These are phyloP conservation scores for Podosphaera aphanis DNA, from an alignment of 2,329 filamentous ascomycete species.

Conservation along the genomic window DNA sequence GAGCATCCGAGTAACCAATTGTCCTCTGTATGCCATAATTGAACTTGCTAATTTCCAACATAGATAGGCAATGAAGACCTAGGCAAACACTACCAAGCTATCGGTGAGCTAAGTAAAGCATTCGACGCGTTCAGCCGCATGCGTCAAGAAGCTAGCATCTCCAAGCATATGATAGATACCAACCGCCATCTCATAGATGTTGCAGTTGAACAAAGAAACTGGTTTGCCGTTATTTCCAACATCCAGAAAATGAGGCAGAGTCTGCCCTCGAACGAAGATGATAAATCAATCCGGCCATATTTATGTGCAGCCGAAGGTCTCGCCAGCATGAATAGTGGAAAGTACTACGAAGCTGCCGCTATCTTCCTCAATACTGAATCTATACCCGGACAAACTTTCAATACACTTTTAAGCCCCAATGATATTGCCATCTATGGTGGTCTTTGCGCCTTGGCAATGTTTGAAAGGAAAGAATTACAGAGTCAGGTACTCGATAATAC, in stretches of 20 bases:
- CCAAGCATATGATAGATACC: constrained; percentile 65
- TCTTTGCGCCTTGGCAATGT: constrained; percentile 70
- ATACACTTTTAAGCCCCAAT: constrained; percentile 54
- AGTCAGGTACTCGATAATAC: constrained; percentile 53
- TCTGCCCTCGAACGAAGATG: constrained; percentile 20
- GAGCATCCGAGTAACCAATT: constrained; percentile 52
- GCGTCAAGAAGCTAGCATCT: constrained; percentile 70
- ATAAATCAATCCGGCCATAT: constrained; percentile 26
- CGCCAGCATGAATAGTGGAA: constrained; percentile 29
- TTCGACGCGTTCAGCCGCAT: constrained; percentile 63
- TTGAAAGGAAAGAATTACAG: constrained; percentile 59
- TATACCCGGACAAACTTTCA: constrained; percentile 31
- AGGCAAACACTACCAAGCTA: constrained; percentile 58
- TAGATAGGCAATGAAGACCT: constrained; percentile 92
- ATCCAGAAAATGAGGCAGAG: constrained; percentile 41
- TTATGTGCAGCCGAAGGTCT: constrained; percentile 34
- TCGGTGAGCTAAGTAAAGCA: constrained; percentile 49
- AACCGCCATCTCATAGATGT: constrained; percentile 56
- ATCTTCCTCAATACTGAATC: constrained; percentile 27
- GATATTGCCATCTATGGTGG: constrained; percentile 85
- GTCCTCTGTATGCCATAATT: not conserved
- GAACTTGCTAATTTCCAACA: not conserved
- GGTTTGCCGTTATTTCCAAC: constrained; percentile 41
- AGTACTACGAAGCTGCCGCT: constrained; percentile 44
- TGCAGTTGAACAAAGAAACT: constrained; percentile 54